Evolutionary conservation across 495 filamentous ascomycete species (phyloP).

Genomic region (Penicillium paxilli): DNA sequence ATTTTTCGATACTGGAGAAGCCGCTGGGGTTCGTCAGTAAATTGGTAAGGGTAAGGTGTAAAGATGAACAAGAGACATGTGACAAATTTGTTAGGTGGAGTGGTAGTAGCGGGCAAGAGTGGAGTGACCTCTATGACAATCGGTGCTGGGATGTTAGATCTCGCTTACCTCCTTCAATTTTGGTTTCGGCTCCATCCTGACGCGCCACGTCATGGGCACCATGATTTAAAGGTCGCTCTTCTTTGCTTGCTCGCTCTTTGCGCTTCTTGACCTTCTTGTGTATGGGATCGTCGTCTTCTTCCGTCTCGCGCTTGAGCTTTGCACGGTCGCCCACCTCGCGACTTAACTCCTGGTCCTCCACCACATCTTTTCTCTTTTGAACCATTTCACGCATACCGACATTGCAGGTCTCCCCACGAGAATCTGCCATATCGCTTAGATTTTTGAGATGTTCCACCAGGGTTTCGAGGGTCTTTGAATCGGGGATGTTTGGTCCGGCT

Average conservation of each 20-base stretch:
- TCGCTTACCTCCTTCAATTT: slow-evolving; percentile 62
- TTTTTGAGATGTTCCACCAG: slow-evolving; percentile 66
- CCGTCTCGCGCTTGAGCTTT: slow-evolving; percentile 52
- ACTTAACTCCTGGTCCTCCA: slow-evolving; percentile 51
- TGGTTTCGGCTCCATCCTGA: slow-evolving; percentile 61
- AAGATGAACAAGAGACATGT: not conserved
- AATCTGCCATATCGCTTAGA: slow-evolving; percentile 64
- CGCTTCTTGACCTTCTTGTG: slow-evolving; percentile 54
- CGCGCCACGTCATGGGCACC: slow-evolving; percentile 65
- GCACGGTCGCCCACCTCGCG: slow-evolving; percentile 43
- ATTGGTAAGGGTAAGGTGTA: not conserved
- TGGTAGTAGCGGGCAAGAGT: slow-evolving; percentile 14
- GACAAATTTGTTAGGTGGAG: slow-evolving; percentile 14
- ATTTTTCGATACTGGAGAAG: slow-evolving; percentile 48
- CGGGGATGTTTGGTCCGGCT: slow-evolving; percentile 67
- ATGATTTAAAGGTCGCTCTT: slow-evolving; percentile 59
- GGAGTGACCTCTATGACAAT: slow-evolving; percentile 6
- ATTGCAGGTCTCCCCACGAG: slow-evolving; percentile 63
- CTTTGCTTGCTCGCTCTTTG: slow-evolving; percentile 51
- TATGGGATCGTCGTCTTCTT: slow-evolving; percentile 55
- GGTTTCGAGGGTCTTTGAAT: slow-evolving; percentile 69
- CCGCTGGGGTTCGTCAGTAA: slow-evolving; percentile 26
- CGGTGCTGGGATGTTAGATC: not conserved
- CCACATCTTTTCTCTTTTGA: slow-evolving; percentile 58
- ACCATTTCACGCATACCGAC: slow-evolving; percentile 71